Evolutionary conservation across 768 basidiomycete genomes (phyloP).

Genomic region (Tulasnella sp.): DNA sequence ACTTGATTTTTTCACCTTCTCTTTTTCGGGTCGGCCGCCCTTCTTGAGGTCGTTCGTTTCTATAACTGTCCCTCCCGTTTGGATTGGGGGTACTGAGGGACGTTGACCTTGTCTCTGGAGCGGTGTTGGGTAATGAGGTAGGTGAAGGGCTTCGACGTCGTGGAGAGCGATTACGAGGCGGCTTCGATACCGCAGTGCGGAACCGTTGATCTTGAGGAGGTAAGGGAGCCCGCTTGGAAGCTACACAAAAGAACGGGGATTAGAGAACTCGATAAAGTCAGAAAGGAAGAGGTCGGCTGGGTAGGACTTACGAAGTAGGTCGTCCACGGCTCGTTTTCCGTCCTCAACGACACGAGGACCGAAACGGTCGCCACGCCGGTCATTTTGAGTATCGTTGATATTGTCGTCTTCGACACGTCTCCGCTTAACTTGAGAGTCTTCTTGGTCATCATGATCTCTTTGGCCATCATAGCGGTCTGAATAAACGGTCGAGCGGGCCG

Average conservation of each 20-base stretch:
- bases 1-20: neutral
- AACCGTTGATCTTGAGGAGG: constrained; percentile 26
- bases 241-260: neutral
- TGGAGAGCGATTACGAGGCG: constrained; percentile 6
- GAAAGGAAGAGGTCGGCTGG: neutral
- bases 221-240: neutral
- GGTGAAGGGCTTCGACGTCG: neutral
- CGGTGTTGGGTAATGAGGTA: neutral
- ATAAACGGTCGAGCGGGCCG: neutral
- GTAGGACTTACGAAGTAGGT: neutral
- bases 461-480: neutral
- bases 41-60: neutral
- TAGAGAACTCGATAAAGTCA: neutral
- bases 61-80: neutral
- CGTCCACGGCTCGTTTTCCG: neutral
- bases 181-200: neutral
- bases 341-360: neutral
- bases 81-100: neutral
- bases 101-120: neutral
- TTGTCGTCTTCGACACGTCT: neutral
- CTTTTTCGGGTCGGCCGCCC: neutral
- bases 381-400: neutral
- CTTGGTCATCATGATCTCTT: neutral
- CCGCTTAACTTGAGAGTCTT: constrained; percentile 11
- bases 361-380: neutral